These are phyloP conservation scores for Wickerhamia fluorescens DNA, from an alignment of 805 yeast genomes.

Conservation along the genomic window DNA sequence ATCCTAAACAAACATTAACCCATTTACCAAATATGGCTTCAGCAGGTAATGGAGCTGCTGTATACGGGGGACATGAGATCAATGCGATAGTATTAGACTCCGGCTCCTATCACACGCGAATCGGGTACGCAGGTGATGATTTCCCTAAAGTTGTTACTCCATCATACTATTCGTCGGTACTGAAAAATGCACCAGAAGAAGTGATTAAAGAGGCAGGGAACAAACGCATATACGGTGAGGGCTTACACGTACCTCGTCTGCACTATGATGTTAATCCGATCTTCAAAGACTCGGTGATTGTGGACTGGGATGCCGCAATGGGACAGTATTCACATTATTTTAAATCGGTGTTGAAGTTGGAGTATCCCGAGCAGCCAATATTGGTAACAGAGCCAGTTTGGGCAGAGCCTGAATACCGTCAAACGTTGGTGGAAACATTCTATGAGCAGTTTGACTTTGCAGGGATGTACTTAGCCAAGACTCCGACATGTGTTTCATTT, in stretches of 20 bases:
- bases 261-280: constrained; percentile 49
- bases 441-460: constrained; percentile 67
- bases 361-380: constrained; percentile 64
- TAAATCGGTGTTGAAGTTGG: constrained; percentile 41
- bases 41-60: constrained; percentile 13
- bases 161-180: constrained; percentile 40
- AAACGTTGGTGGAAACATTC: constrained; percentile 61
- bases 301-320: constrained; percentile 81
- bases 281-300: constrained; percentile 52
- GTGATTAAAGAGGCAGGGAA: no score
- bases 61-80: constrained; percentile 64
- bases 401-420: constrained; percentile 63
- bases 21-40: constrained; percentile 19
- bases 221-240: constrained; percentile 30
- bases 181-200: constrained; percentile 13
- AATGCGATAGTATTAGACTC: constrained; percentile 89
- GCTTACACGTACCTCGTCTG: constrained; percentile 45
- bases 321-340: constrained; percentile 67
- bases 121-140: constrained; percentile 92
- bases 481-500: constrained; percentile 84
- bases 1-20: not conserved
- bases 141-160: constrained; percentile 72
- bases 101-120: constrained; percentile 75
- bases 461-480: constrained; percentile 73
- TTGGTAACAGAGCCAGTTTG: constrained; percentile 83